phyloP scores from a whole-genome alignment of 179 eudicot genomes.

The Carnegiea gigantea region DNA sequence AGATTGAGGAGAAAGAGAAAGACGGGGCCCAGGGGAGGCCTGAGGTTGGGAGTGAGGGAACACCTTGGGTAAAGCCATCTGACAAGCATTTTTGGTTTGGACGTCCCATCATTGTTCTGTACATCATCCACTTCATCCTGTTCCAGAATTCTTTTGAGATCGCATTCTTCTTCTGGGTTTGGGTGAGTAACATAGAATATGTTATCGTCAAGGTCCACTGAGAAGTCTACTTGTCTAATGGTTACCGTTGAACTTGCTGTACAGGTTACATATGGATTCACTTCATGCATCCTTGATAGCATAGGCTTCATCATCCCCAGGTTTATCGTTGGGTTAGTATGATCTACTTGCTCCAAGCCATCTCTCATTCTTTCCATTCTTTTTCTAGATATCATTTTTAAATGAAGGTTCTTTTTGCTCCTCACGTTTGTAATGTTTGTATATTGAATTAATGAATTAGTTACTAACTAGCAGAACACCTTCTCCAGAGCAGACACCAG shows the following conservation, averaged over 20 bases:
- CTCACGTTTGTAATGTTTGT: not conserved
- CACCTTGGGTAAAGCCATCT: constrained; percentile 56
- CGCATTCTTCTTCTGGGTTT: constrained; percentile 91
- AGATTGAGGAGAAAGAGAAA: constrained; percentile 39
- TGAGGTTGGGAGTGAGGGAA: constrained; percentile 28
- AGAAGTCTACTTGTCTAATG: not conserved
- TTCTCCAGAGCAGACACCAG: not conserved
- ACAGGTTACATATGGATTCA: constrained; percentile 74
- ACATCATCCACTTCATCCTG: constrained; percentile 90
- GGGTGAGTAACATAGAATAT: constrained; percentile 48
- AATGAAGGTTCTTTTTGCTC: not conserved
- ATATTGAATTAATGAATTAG: not conserved
- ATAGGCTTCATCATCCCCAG: constrained; percentile 66
- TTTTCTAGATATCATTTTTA: not conserved
- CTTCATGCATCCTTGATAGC: constrained; percentile 79
- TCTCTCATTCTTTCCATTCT: not conserved
- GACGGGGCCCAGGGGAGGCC: constrained; percentile 12
- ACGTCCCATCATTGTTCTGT: constrained; percentile 62
- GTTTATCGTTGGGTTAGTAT: constrained; percentile 69
- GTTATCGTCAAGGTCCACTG: not conserved
- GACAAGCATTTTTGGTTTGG: constrained; percentile 86
- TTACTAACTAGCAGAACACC: not conserved
- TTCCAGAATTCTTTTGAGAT: constrained; percentile 94
- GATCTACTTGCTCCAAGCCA: not conserved
- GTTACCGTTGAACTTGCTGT: constrained; percentile 1